These are phyloP conservation scores for Talaromyces liani DNA, from an alignment of 495 filamentous ascomycete species.

Conservation along the genomic window DNA sequence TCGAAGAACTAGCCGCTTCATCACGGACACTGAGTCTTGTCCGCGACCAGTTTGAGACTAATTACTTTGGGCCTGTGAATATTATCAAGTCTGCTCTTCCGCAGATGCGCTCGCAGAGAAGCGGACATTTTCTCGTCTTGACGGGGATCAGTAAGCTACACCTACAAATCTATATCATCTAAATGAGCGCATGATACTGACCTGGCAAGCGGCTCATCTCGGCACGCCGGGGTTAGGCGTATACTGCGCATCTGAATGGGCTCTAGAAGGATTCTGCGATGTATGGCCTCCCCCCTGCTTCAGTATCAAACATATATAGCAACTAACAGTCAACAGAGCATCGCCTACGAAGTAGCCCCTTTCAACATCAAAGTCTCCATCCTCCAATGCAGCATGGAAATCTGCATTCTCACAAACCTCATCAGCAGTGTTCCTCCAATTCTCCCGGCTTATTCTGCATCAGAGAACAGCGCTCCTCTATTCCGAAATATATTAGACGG, in stretches of 20 bases:
- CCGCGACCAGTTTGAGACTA: slow-evolving; percentile 84
- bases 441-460: slow-evolving; percentile 62
- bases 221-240: slow-evolving; percentile 86
- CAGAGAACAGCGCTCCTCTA: slow-evolving; percentile 68
- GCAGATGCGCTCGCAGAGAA: slow-evolving; percentile 65
- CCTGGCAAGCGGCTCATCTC: slow-evolving; percentile 62
- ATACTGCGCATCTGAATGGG: slow-evolving; percentile 90
- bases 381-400: slow-evolving; percentile 82
- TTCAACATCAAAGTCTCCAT: slow-evolving; percentile 97
- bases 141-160: slow-evolving; percentile 62
- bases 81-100: slow-evolving; percentile 88
- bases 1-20: slow-evolving; percentile 81
- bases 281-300: slow-evolving; percentile 22
- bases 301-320: background rate
- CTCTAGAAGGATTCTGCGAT: slow-evolving; percentile 95
- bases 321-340: slow-evolving; percentile 42
- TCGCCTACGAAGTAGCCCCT: slow-evolving; percentile 94
- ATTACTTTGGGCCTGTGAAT: slow-evolving; percentile 92
- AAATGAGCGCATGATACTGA: background rate
- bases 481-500: slow-evolving; percentile 73
- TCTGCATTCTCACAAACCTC: slow-evolving; percentile 74
- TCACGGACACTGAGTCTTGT: slow-evolving; percentile 68
- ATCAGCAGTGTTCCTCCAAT: slow-evolving; percentile 74
- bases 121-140: slow-evolving; percentile 83
- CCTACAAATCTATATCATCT: background rate